Evolutionary conservation across 116 monocot genomes (phyloP).

Genomic region (Dioscorea cayenensis): DNA sequence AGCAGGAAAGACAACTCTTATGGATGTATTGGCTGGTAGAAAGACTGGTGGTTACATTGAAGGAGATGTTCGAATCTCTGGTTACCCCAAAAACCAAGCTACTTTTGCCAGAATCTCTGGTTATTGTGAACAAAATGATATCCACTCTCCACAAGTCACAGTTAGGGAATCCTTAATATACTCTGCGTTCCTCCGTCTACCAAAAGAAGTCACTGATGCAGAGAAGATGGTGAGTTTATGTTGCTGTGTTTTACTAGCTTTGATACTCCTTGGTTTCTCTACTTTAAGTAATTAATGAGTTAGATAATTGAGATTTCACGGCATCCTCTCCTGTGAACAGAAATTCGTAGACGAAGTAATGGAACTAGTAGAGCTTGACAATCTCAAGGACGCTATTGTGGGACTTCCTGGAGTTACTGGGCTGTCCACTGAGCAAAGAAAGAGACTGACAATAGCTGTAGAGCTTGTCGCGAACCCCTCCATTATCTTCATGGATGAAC

Average conservation of each 20-base stretch:
- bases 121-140: slow-evolving; percentile 75
- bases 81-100: slow-evolving; percentile 56
- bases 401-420: slow-evolving; percentile 69
- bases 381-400: slow-evolving; percentile 55
- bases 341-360: slow-evolving; percentile 74
- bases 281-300: neutral
- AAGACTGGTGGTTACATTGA: slow-evolving; percentile 74
- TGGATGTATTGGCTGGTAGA: slow-evolving; percentile 76
- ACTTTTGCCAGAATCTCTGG: slow-evolving; percentile 73
- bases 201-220: slow-evolving; percentile 39
- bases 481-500: slow-evolving; percentile 78
- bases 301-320: neutral
- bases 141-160: slow-evolving; percentile 75
- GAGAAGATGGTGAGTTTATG: slow-evolving; percentile 44
- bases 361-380: slow-evolving; percentile 63
- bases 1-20: slow-evolving; percentile 75
- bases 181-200: slow-evolving; percentile 62
- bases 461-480: slow-evolving; percentile 79
- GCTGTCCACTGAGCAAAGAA: slow-evolving; percentile 67
- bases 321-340: slow-evolving; percentile 11
- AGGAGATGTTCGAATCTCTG: slow-evolving; percentile 59
- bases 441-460: slow-evolving; percentile 68
- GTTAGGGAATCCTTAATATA: slow-evolving; percentile 59
- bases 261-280: neutral
- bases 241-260: neutral